These are phyloP conservation scores for Neonectria neomacrospora DNA, from an alignment of 2,329 filamentous ascomycete species.

Conservation along the genomic window DNA sequence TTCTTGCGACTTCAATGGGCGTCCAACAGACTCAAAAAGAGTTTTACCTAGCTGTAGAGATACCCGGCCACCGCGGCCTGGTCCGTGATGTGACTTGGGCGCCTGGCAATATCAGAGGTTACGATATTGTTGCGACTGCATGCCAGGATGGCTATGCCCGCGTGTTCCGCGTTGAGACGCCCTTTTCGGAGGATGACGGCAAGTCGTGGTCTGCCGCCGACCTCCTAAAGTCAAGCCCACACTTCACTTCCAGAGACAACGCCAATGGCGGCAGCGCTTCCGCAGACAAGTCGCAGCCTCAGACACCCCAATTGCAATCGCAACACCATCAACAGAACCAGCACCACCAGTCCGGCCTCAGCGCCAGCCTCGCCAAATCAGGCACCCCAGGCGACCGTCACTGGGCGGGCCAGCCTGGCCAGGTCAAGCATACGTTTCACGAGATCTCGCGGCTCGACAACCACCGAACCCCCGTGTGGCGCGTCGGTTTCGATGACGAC, in stretches of 20 bases:
- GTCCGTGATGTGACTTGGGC: constrained; percentile 94
- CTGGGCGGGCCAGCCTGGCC: constrained; percentile 69
- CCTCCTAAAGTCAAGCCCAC: constrained; percentile 52
- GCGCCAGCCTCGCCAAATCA: constrained; percentile 64
- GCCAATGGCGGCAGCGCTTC: constrained; percentile 43
- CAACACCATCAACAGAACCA: constrained; percentile 41
- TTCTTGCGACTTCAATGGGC: constrained; percentile 62
- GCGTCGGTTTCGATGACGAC: constrained; percentile 75
- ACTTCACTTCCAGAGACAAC: constrained; percentile 39
- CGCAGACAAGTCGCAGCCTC: constrained; percentile 34
- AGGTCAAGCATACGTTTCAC: constrained; percentile 70
- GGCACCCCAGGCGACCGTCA: constrained; percentile 59
- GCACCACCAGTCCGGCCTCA: constrained; percentile 58
- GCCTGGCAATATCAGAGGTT: constrained; percentile 87
- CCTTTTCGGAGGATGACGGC: constrained; percentile 57
- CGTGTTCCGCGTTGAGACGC: constrained; percentile 83
- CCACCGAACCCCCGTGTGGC: constrained; percentile 78
- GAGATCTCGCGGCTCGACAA: constrained; percentile 75
- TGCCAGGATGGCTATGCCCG: constrained; percentile 91
- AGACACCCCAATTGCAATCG: constrained; percentile 40
- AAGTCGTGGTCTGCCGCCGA: constrained; percentile 62
- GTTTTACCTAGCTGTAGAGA: constrained; percentile 85
- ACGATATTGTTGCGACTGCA: constrained; percentile 90
- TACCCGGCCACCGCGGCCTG: constrained; percentile 78
- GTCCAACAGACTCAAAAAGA: constrained; percentile 71